These are phyloP conservation scores for Hyaloscypha finlandica DNA, from an alignment of 495 filamentous ascomycete genomes.

Conservation along the genomic window DNA sequence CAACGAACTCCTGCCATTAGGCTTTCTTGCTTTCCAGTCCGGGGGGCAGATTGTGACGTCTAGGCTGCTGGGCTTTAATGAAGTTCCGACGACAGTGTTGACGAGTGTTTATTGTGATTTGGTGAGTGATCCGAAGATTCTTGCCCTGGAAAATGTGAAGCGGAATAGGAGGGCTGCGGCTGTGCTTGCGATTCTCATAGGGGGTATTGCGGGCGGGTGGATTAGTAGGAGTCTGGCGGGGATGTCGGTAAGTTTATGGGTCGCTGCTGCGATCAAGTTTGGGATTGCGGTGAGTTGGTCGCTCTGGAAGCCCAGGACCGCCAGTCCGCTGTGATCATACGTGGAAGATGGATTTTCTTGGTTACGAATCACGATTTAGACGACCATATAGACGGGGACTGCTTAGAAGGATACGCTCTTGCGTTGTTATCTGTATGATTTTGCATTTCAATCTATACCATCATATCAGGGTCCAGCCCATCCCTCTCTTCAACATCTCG, in stretches of 20 bases:
- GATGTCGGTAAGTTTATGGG: conserved; percentile 59
- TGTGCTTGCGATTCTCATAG: conserved; percentile 57
- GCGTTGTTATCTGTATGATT: neutral
- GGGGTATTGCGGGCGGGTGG: conserved; percentile 66
- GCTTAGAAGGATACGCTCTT: no score
- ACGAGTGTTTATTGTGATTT: conserved; percentile 73
- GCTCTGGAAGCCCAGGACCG: conserved; percentile 26
- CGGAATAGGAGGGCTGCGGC: conserved; percentile 62
- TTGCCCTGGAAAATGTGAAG: conserved; percentile 57
- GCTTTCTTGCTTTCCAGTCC: conserved; percentile 69
- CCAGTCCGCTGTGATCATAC: neutral
- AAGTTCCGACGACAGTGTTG: conserved; percentile 73
- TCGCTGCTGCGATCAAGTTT: conserved; percentile 58
- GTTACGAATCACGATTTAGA: neutral
- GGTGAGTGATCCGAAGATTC: conserved; percentile 58
- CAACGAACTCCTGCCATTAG: conserved; percentile 55
- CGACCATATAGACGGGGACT: neutral
- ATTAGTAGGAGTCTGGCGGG: conserved; percentile 57
- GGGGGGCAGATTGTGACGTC: conserved; percentile 69
- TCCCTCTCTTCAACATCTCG: neutral
- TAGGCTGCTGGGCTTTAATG: conserved; percentile 62
- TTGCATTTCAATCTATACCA: neutral
- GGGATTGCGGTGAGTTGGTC: conserved; percentile 33
- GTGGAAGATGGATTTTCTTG: neutral
- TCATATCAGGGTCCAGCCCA: neutral